Evolutionary conservation across 2,329 filamentous ascomycete genomes (phyloP).

Genomic region (Thelonectria olida): DNA sequence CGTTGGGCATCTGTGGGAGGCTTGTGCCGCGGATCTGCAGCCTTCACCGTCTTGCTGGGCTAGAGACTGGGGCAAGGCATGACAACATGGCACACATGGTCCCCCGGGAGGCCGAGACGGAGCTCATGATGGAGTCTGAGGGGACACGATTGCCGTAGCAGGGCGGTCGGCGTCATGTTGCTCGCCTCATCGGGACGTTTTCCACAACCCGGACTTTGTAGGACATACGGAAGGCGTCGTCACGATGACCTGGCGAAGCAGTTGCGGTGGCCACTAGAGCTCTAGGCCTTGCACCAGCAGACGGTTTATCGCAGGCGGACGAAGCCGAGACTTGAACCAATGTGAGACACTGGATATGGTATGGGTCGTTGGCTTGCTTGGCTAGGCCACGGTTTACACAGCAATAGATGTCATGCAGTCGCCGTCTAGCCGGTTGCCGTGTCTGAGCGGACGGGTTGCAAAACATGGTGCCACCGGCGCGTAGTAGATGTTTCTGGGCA

Average conservation of each 20-base stretch:
- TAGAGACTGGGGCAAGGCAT: neutral
- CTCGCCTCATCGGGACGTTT: neutral
- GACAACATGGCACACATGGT: neutral
- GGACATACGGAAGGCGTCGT: no score
- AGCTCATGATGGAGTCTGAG: no score
- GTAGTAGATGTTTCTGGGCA: neutral
- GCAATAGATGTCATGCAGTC: slow-evolving; percentile 17
- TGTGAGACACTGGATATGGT: slow-evolving; percentile 12
- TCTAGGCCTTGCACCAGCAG: neutral
- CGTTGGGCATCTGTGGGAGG: neutral
- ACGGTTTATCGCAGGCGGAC: neutral
- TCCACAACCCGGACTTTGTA: no score
- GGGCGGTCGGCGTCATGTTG: slow-evolving; percentile 9
- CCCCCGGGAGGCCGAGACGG: no score
- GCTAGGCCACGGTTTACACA: no score
- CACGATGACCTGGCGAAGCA: neutral
- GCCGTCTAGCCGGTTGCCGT: neutral
- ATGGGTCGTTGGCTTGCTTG: neutral
- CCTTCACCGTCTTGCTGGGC: slow-evolving; percentile 7
- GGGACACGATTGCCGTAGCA: neutral
- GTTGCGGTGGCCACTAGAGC: neutral
- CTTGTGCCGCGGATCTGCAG: neutral
- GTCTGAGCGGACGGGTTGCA: neutral
- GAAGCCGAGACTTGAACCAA: slow-evolving; percentile 1
- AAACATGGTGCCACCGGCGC: slow-evolving; percentile 18